Conservation (phyloP, 257 asterid species). For the Nicotiana otophora region DNA sequence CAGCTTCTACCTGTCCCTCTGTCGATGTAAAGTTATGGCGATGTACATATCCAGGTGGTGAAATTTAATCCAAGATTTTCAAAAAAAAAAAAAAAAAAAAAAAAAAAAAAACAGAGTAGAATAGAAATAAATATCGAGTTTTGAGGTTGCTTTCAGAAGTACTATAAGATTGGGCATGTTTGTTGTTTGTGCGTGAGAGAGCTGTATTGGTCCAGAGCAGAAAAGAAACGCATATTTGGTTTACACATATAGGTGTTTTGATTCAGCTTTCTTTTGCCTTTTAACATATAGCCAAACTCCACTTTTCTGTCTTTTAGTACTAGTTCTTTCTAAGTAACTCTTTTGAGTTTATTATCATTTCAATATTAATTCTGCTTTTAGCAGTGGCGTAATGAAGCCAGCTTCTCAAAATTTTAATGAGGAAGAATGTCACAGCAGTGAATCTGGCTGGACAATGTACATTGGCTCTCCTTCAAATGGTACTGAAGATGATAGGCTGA, state of each 20-base stretch:
- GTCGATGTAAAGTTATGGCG: slow-evolving; percentile 29
- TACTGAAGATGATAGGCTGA: slow-evolving; percentile 4
- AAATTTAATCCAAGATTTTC: slow-evolving; percentile 16
- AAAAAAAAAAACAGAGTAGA: not conserved
- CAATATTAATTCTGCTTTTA: too few relatives aligned
- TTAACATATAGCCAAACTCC: not conserved
- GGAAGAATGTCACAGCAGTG: slow-evolving; percentile 44
- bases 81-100: too few relatives aligned
- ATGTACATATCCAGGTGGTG: slow-evolving; percentile 26
- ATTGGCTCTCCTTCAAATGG: slow-evolving; percentile 30
- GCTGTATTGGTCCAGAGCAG: slow-evolving; percentile 18
- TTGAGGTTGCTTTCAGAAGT: slow-evolving; percentile 21
- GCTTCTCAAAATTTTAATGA: slow-evolving; percentile 19
- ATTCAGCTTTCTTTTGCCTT: slow-evolving; percentile 1
- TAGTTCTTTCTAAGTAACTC: slow-evolving; percentile 1
- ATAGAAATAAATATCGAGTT: slow-evolving; percentile 4
- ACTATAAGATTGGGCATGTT: slow-evolving; percentile 28
- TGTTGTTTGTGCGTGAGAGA: slow-evolving; percentile 21
- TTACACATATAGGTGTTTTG: slow-evolving; percentile 19
- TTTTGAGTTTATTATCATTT: not conserved
- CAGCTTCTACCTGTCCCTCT: slow-evolving; percentile 32
- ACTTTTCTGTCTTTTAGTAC: not conserved
- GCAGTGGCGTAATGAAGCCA: slow-evolving; percentile 22
- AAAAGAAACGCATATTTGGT: slow-evolving; percentile 12
- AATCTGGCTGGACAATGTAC: slow-evolving; percentile 52